These are phyloP conservation scores for Apiotrichum laibachii DNA, from an alignment of 1,284 basidiomycete species.

Conservation along the genomic window DNA sequence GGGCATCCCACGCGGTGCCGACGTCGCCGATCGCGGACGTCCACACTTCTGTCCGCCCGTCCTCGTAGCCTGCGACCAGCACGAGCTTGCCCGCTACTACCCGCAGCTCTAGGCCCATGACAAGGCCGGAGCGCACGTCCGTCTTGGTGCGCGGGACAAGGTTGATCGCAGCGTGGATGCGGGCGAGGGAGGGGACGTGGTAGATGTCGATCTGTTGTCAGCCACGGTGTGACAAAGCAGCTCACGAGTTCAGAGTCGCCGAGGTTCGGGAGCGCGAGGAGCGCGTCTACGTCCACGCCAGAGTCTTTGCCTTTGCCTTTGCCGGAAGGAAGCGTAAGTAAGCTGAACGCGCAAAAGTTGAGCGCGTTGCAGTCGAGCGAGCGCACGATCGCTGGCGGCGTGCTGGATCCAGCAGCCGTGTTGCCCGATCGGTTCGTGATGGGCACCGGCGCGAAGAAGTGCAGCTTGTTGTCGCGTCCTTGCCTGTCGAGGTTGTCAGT, in stretches of 20 bases:
- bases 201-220: slow-evolving; percentile 61
- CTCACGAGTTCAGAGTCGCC: slow-evolving; percentile 77
- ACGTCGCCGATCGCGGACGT: slow-evolving; percentile 48
- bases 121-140: slow-evolving; percentile 59
- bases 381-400: slow-evolving; percentile 53
- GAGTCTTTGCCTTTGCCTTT: background rate
- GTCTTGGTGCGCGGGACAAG: slow-evolving; percentile 11
- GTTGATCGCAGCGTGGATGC: slow-evolving; percentile 67
- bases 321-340: slow-evolving; percentile 42
- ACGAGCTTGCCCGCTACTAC: slow-evolving; percentile 51
- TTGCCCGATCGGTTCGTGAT: too few species aligned
- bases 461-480: slow-evolving; percentile 67
- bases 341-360: slow-evolving; percentile 80
- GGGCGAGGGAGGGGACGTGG: slow-evolving; percentile 61
- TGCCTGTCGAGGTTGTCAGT: slow-evolving; percentile 61
- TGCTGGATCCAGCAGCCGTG: background rate
- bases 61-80: slow-evolving; percentile 73
- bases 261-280: slow-evolving; percentile 78
- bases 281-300: slow-evolving; percentile 45
- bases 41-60: slow-evolving; percentile 69
- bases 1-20: slow-evolving; percentile 22
- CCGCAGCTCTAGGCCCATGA: slow-evolving; percentile 76
- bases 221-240: background rate
- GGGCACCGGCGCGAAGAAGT: slow-evolving; percentile 38
- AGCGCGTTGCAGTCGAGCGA: slow-evolving; percentile 81